Base-by-base conservation (phyloP, 331 rosid species). In the Cydonia oblonga region DNA sequence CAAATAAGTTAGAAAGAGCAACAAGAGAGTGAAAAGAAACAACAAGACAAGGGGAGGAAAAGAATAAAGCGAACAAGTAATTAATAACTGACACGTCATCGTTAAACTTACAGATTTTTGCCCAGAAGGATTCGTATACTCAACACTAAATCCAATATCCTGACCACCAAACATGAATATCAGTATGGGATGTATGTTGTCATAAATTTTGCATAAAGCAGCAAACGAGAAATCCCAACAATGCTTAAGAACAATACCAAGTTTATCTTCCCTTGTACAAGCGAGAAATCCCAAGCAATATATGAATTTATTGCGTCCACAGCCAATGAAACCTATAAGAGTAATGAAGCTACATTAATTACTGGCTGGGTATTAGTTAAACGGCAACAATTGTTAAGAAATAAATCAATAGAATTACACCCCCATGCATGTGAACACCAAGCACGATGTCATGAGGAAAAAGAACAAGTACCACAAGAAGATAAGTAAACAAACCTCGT, bases 141-240 rank as follows among this genome's bases (percentile, higher is more conserved):
- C 97, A 84, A 93, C 83, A 73, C 95, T 87, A 76, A 93, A 93
- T 66, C 97, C 98, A 73, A 93, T 83, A 86, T 90, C 97, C 97
- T 93, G 89, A 69, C 69, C 54, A 80, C 65, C 75, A 74, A 56
- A 69, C 64, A 83, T 30, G 57, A 70, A 80, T 46, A 33, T 76
- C 77, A 81, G 24, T 35, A 44, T 12, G 3, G 3, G 40, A 30
- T 51, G 22, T 54, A 59, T 16, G 14, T 38, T 38, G 44, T 10
- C 44, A 38, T 38, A 1, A 38, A 38, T 38, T 38, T 38, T 38
- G 44, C 14, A 38, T 38, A 38, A 3, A 10, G 44, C 44, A 38
- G 44, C 44, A 38, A 10, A 38, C 44, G 14, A 38, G 44, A 38
- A 38, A 38, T 38, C 44, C 44, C 44, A 38, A 69, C 23, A 66